These are phyloP conservation scores for Vigna trinervia DNA, from an alignment of 306 rosid species.

Conservation along the genomic window DNA sequence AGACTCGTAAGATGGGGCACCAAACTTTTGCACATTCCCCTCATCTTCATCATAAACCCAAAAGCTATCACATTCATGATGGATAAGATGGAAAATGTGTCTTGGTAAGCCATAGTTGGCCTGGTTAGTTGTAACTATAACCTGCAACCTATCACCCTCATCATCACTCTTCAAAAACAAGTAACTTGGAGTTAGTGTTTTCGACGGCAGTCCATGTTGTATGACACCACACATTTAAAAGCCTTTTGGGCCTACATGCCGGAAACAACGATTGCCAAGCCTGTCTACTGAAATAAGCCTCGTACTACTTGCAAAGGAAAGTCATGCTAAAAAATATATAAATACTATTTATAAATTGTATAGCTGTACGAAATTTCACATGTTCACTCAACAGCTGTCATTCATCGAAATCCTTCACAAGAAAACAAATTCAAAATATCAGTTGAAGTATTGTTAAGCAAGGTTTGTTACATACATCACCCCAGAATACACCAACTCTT, in stretches of 20 bases:
- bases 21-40: not conserved
- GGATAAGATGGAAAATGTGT: not conserved
- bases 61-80: not conserved
- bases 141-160: not conserved
- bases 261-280: not conserved
- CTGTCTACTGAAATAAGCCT: not conserved
- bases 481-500: not conserved
- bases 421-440: no score
- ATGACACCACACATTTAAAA: not conserved
- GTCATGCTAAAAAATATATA: not conserved
- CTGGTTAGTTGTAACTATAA: slow-evolving; percentile 4
- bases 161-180: not conserved
- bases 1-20: not conserved
- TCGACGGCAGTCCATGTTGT: not conserved
- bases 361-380: not conserved
- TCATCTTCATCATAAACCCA: not conserved
- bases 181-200: not conserved
- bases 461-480: not conserved
- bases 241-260: not conserved
- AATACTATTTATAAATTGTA: not conserved
- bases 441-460: not conserved
- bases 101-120: not conserved
- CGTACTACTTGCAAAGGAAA: not conserved
- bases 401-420: not conserved
- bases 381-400: not conserved